Base-by-base conservation (phyloP, 495 filamentous ascomycete genomes). In the Friedmanniomyces endolithicus region DNA sequence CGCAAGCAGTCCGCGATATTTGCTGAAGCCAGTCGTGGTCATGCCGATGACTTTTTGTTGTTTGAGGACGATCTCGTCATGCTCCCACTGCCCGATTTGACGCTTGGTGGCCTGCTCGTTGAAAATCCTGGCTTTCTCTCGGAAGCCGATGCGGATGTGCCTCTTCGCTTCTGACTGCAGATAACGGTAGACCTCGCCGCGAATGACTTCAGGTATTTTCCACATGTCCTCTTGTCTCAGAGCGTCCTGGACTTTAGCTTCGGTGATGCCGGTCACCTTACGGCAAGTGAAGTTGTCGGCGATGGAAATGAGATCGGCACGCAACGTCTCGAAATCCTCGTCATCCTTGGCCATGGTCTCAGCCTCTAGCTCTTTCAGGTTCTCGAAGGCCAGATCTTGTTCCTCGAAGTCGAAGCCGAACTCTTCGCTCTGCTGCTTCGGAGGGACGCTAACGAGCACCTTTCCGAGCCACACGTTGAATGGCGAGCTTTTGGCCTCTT, bases 1-100 rank as follows among this genome's bases (percentile, higher is more conserved):
- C 12, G 85, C 77, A 22, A 97, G 68, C 0, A 94, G 70, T 1
- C 71, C 80, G 17, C 90, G 79, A 58, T 92, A 90, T 61, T 96
- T 96, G 63, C 82, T 87, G n/a, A 96, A 65, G 3, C 92, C 92
- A 0, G 90, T 88, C 0, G 81, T 85, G 6, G 86, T 90, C 74
- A 86, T 78, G 9, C 85, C 86, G 48, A 90, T 71, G 1, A 88
- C 54, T 59, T 79, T 85, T 8, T 77, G 70, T 4, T 71, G 58
- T 45, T 69, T 63, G 2, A 86, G 67, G 23, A 78, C 64, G 11
- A 65, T 59, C 48, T 69, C 57, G 62, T 84, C 72, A 55, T 70
- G 52, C 67, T 86, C 78, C 78, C 76, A 79, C 48, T 65, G 73
- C 2, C 78, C 74, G 31, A 83, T 72, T 23, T 72, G 70, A 0